Percentiles rank a stretch among this genome's conserved stretches.
Conservation (phyloP, 2,329 filamentous ascomycete species). For the Diaporthe citri region DNA sequence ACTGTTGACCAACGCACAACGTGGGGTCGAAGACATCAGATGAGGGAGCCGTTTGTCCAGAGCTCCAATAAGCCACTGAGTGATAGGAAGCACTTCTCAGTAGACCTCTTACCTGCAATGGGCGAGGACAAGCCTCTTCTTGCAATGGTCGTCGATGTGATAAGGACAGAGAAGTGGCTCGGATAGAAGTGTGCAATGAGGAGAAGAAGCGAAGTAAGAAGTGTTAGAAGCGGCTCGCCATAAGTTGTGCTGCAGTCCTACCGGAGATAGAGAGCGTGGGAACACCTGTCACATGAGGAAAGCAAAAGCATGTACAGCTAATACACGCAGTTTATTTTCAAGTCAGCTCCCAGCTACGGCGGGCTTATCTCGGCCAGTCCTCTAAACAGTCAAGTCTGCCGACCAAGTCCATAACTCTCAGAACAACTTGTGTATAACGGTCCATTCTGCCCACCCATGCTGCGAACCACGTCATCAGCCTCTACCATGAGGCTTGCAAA, state of each 20-base stretch:
- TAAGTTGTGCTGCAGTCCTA: neutral
- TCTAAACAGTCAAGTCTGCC: no score
- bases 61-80: neutral
- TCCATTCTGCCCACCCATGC: neutral
- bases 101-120: no score
- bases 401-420: neutral
- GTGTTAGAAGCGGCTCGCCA: neutral
- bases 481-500: neutral
- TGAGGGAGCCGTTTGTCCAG: neutral
- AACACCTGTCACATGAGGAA: no score
- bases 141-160: no score
- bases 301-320: neutral
- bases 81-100: neutral
- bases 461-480: neutral
- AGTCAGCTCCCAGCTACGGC: neutral
- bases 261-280: no score
- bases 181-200: fast-evolving
- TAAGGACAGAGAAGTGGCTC: neutral
- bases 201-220: neutral
- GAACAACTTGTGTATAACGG: neutral
- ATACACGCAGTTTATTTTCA: neutral
- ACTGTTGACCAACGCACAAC: neutral
- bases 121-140: neutral
- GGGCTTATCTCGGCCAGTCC: neutral
- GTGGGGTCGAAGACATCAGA: no score